Percentiles rank a stretch among this genome's conserved stretches.
Evolutionary conservation across 495 filamentous ascomycete genomes (phyloP).

Genomic region (Polyplosphaeria fusca): DNA sequence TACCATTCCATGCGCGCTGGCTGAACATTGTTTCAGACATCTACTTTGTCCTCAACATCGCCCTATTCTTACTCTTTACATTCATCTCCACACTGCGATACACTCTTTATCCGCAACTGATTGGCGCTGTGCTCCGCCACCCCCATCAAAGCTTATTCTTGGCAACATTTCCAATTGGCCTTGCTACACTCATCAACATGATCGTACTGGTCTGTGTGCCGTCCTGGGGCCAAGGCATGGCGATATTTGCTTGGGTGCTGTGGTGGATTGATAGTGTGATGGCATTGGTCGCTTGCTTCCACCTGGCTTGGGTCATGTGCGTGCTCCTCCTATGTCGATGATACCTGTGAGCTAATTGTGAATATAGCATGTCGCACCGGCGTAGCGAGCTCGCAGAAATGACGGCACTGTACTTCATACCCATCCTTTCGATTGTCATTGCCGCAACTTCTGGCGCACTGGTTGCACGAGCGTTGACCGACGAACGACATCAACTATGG

Average conservation of each 20-base stretch:
- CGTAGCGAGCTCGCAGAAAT: constrained; percentile 45
- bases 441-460: constrained; percentile 55
- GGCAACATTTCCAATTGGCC: constrained; percentile 61
- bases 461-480: constrained; percentile 53
- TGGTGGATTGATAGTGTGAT: constrained; percentile 60
- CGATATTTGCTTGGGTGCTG: constrained; percentile 45
- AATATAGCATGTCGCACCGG: constrained; percentile 39
- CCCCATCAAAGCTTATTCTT: constrained; percentile 60
- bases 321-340: too few relatives aligned
- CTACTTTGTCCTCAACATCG: constrained; percentile 55
- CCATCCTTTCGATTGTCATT: constrained; percentile 58
- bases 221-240: constrained; percentile 47
- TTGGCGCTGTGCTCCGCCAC: constrained; percentile 54
- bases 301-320: constrained; percentile 57
- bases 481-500: constrained; percentile 53
- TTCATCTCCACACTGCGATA: constrained; percentile 55
- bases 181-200: constrained; percentile 62
- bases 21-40: constrained; percentile 53
- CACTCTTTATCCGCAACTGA: constrained; percentile 56
- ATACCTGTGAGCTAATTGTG: too few relatives aligned
- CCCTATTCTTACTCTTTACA: constrained; percentile 48
- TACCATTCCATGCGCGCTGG: constrained; percentile 50
- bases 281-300: constrained; percentile 49
- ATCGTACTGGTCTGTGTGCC: constrained; percentile 54
- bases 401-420: constrained; percentile 60